phyloP scores from a whole-genome alignment of 441 rosid genomes.

The Omphalea diandra region DNA sequence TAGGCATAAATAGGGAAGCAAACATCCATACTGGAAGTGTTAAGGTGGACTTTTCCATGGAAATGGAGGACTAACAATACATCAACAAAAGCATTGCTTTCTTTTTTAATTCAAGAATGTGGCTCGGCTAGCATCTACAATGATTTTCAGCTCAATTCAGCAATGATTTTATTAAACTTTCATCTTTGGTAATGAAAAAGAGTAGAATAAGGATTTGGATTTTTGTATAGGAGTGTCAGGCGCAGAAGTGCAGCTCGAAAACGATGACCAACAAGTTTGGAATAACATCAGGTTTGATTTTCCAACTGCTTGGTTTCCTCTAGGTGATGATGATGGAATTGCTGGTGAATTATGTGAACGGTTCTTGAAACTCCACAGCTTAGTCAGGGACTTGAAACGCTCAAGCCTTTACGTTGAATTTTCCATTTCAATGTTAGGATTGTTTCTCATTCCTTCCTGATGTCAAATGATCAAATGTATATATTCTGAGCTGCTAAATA shows the following conservation, averaged over 20 bases:
- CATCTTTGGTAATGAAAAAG: too few species aligned
- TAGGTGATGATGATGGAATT: slow-evolving; percentile 2
- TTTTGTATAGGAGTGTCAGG: slow-evolving; percentile 9
- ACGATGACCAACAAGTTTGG: slow-evolving; percentile 31
- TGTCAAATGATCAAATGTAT: slow-evolving; percentile 25
- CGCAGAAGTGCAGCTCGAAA: slow-evolving; percentile 23
- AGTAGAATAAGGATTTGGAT: slow-evolving; percentile 22
- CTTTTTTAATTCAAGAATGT: too few species aligned
- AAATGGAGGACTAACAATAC: too few species aligned
- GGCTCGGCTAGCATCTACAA: too few species aligned
- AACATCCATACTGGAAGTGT: too few species aligned
- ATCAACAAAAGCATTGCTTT: too few species aligned
- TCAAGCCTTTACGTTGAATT: slow-evolving; percentile 33
- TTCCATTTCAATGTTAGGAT: slow-evolving; percentile 35
- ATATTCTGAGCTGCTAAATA: too few species aligned
- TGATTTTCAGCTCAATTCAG: too few species aligned
- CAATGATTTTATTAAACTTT: too few species aligned
- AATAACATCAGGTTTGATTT: slow-evolving; percentile 5
- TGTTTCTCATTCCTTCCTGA: slow-evolving; percentile 43
- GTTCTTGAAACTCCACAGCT: slow-evolving; percentile 14
- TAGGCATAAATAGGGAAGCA: too few species aligned
- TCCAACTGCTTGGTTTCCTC: slow-evolving; percentile 2
- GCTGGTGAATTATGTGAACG: too few species aligned
- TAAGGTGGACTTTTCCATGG: too few species aligned
- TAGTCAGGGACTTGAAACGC: slow-evolving; percentile 22